Conservation (phyloP, 768 basidiomycete species). For the Tylopilus plumbeoviolaceoides region DNA sequence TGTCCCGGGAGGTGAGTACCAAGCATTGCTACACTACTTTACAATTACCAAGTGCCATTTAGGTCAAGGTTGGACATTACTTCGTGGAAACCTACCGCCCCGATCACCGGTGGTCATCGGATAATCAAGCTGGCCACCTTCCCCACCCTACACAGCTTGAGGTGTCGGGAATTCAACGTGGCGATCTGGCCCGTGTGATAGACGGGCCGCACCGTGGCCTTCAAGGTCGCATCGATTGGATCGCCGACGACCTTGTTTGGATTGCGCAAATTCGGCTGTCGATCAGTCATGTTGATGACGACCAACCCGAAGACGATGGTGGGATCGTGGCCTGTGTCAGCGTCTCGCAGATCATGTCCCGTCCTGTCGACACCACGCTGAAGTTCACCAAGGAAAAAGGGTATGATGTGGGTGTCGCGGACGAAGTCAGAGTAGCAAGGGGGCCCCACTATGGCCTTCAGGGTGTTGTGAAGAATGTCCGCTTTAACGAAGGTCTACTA, state of each 20-base stretch:
- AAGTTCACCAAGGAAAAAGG: neutral
- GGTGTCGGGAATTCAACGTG: neutral
- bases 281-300: neutral
- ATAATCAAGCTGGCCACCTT: neutral
- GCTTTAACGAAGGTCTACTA: neutral
- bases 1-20: neutral
- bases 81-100: neutral
- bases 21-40: neutral
- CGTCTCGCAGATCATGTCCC: neutral
- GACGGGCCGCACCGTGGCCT: neutral
- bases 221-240: neutral
- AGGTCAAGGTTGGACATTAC: neutral
- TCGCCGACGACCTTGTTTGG: neutral
- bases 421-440: neutral
- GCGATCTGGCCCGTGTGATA: neutral
- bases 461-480: neutral
- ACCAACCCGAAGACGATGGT: neutral
- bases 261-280: neutral
- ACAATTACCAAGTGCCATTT: neutral
- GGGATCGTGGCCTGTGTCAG: neutral
- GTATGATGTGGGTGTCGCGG: neutral
- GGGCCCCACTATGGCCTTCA: neutral
- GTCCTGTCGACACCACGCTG: neutral
- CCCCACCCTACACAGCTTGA: neutral
- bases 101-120: neutral